These are phyloP conservation scores for Dothiorella sarmentorum DNA, from an alignment of 2,329 filamentous ascomycete genomes.

Conservation along the genomic window DNA sequence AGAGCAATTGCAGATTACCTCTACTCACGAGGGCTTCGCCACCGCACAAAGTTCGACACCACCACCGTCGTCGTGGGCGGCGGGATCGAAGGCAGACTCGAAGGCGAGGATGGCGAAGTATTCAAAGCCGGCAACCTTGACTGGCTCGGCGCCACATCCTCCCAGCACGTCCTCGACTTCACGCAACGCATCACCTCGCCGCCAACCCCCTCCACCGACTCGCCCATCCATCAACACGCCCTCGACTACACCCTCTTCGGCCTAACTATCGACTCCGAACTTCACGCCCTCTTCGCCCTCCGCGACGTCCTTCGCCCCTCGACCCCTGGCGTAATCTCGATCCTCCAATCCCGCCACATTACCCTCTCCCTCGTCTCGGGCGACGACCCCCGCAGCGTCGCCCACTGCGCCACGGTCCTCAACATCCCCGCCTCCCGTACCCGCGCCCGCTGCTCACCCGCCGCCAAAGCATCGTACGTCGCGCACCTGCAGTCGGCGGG, in stretches of 20 bases:
- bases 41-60: background rate
- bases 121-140: slow-evolving; percentile 44
- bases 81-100: slow-evolving; percentile 41
- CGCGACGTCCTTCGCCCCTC: slow-evolving; percentile 47
- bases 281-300: slow-evolving; percentile 51
- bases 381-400: slow-evolving; percentile 51
- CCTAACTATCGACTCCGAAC: slow-evolving; percentile 45
- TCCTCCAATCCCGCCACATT: slow-evolving; percentile 49
- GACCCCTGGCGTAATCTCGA: slow-evolving; percentile 50
- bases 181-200: background rate
- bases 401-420: slow-evolving; percentile 42
- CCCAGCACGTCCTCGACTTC: background rate
- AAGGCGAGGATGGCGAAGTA: slow-evolving; percentile 22
- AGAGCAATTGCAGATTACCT: background rate
- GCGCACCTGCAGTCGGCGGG: slow-evolving; percentile 25
- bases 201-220: background rate
- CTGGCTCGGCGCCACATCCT: slow-evolving; percentile 3
- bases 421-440: slow-evolving; percentile 40
- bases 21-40: background rate
- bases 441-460: slow-evolving; percentile 48
- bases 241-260: slow-evolving; percentile 24
- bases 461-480: slow-evolving; percentile 55
- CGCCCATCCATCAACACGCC: background rate
- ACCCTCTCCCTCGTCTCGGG: slow-evolving; percentile 55
- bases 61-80: slow-evolving; percentile 42